Conservation (phyloP, 2,329 filamentous ascomycete species). For the Aspergillus unguis region DNA sequence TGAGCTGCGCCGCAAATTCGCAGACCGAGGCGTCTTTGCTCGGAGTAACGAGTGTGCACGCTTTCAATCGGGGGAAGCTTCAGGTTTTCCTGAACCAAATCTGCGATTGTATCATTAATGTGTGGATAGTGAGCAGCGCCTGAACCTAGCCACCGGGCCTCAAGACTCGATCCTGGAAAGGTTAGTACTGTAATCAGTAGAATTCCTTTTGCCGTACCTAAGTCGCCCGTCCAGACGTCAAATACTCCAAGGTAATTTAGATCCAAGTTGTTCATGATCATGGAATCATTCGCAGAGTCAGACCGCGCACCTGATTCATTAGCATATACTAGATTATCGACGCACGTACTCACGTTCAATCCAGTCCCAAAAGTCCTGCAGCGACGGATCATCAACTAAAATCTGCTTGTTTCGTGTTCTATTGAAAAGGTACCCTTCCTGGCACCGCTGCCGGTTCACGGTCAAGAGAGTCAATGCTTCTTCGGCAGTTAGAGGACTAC, state of each 20-base stretch:
- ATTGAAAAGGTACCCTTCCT: conserved; percentile 54
- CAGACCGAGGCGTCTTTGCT: conserved; percentile 59
- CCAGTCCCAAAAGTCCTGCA: conserved; percentile 60
- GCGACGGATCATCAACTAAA: conserved; percentile 53
- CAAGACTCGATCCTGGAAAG: conserved; percentile 31
- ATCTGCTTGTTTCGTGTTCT: conserved; percentile 54
- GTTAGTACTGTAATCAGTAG: conserved; percentile 8
- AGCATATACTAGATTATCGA: conserved; percentile 4
- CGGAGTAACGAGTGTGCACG: conserved; percentile 50
- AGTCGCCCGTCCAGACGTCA: conserved; percentile 56
- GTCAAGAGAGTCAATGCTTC: conserved; percentile 42
- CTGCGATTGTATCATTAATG: conserved; percentile 44
- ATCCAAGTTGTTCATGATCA: conserved; percentile 56
- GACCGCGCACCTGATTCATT: conserved; percentile 35
- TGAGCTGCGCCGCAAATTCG: conserved; percentile 59
- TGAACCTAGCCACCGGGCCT: conserved; percentile 29
- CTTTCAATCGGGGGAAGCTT: conserved; percentile 52
- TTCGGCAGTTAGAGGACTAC: conserved; percentile 30
- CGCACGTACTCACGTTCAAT: conserved; percentile 46
- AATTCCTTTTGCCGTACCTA: conserved; percentile 39
- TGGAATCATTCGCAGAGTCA: conserved; percentile 47
- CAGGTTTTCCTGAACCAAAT: conserved; percentile 48
- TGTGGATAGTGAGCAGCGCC: conserved; percentile 24
- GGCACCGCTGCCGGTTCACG: conserved; percentile 48
- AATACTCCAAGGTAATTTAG: conserved; percentile 60